Percentiles rank a stretch among this genome's conserved stretches.
These are phyloP conservation scores for Astragalus membranaceus DNA, from an alignment of 306 rosid genomes.

Conservation along the genomic window DNA sequence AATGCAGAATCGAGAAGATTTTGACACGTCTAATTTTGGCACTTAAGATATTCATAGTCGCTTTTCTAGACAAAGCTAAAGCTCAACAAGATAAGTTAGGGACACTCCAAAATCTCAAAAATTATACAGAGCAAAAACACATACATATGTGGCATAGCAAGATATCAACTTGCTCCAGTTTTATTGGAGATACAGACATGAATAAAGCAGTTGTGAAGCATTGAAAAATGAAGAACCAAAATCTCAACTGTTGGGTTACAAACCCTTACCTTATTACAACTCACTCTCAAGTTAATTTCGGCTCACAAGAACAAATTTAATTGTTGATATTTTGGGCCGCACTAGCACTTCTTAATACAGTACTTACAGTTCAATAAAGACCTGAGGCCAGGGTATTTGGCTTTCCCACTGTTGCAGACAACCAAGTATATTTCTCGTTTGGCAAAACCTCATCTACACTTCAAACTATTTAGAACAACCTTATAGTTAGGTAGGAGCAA, in stretches of 20 bases:
- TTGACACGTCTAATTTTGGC: too few species aligned
- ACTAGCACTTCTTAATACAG: slow-evolving; percentile 9
- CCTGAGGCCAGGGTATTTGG: not conserved
- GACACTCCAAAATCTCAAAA: not conserved
- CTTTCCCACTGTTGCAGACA: not conserved
- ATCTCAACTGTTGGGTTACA: not conserved
- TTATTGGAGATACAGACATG: not conserved
- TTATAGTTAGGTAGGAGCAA: slow-evolving; percentile 14
- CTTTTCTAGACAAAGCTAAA: not conserved
- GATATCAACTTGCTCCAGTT: not conserved
- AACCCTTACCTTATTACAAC: slow-evolving; percentile 14
- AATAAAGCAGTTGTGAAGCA: not conserved
- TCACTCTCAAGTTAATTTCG: not conserved
- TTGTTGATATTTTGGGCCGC: not conserved
- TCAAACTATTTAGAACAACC: slow-evolving; percentile 7
- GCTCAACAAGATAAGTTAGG: not conserved
- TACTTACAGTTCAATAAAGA: not conserved
- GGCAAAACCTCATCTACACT: slow-evolving; percentile 1
- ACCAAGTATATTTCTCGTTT: not conserved
- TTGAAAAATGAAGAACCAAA: not conserved
- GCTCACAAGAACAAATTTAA: slow-evolving; percentile 2
- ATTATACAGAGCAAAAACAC: not conserved
- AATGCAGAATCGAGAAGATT: too few species aligned
- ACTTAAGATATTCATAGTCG: too few species aligned
- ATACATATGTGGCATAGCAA: not conserved